Base-by-base conservation (phyloP, 2,329 filamentous ascomycete species). In the Trichoderma sp. region DNA sequence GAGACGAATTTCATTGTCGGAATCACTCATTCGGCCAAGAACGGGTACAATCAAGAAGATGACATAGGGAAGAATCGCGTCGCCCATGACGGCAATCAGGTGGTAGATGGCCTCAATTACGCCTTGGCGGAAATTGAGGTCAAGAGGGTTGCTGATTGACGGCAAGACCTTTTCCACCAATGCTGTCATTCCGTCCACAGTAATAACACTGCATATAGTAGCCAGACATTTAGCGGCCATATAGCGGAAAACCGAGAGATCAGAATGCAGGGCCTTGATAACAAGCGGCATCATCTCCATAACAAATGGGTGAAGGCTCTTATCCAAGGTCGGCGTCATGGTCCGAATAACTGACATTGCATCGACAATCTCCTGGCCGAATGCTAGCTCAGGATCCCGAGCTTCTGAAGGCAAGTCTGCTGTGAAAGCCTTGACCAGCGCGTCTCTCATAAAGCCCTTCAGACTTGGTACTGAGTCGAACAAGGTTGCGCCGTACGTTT, bases 1-100 rank as follows among this genome's bases (percentile, higher is more conserved):
- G 7, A 98, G 86, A 66, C 96, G 91, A 66, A 99, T 92, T 77
- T 98, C 96, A 72, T 96, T 95, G 77, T 99, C 95, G 0, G 95
- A 97, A 78, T 99, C 96, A 77, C 96, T 98, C 96, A 99, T 99
- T 55, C 96, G 90, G 66, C 96, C 96, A 61, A 99, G 86, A 4
- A 99, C 96, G 16, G 96, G 96, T 14, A 98, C 96, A 69, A 99
- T 96, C 72, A 99, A 88, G 88, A 99, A 99, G 75, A 99, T 97
- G 71, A 99, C 96, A 76, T 99, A 99, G 3, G 96, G 96, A 34
- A 99, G 82, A 68, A 99, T 99, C 46, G 89, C 87, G 77, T 98
- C 96, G 71, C 97, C 96, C 96, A 99, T 99, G 63, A 97, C 94
- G 70, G 96, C 93, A 72, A 99, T 99, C 69, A 99, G 84, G 79